phyloP scores from a whole-genome alignment of 495 filamentous ascomycete species.

The Aspergillus affinis region DNA sequence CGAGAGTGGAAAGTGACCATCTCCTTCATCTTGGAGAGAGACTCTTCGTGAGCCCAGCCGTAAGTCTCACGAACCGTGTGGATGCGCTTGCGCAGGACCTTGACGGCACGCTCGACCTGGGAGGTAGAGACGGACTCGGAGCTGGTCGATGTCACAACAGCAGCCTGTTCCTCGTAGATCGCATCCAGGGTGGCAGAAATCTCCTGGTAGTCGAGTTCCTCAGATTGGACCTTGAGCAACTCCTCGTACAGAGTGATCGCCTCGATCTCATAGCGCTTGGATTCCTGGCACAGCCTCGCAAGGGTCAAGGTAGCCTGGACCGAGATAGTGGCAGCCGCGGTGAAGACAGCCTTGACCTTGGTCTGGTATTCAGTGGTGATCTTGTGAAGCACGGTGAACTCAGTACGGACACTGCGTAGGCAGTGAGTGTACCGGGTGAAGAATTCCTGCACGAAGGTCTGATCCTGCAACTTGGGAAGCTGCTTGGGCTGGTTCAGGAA shows the following conservation, averaged over 20 bases:
- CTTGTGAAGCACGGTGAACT: slow-evolving; percentile 34
- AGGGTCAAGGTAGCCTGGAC: slow-evolving; percentile 38
- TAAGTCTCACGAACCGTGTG: slow-evolving; percentile 30
- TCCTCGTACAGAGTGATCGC: slow-evolving; percentile 40
- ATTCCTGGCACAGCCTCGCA: slow-evolving; percentile 40
- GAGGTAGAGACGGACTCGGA: slow-evolving; percentile 28
- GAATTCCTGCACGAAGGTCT: slow-evolving; percentile 31
- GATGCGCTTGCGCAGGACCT: slow-evolving; percentile 33
- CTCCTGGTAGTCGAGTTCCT: slow-evolving; percentile 29
- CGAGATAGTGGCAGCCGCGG: slow-evolving; percentile 36
- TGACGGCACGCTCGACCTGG: slow-evolving; percentile 32
- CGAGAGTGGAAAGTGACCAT: slow-evolving; percentile 36
- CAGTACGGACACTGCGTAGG: slow-evolving; percentile 33
- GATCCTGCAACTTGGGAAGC: slow-evolving; percentile 32
- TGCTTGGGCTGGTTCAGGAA: slow-evolving; percentile 32
- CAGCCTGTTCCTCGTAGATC: slow-evolving; percentile 40
- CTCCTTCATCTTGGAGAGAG: slow-evolving; percentile 35
- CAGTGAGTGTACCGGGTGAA: slow-evolving; percentile 39
- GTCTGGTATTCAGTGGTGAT: slow-evolving; percentile 33
- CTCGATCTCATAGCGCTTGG: slow-evolving; percentile 36
- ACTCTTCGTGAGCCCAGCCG: slow-evolving; percentile 44
- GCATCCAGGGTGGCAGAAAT: slow-evolving; percentile 37
- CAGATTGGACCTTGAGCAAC: slow-evolving; percentile 33
- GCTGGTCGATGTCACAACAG: slow-evolving; percentile 19
- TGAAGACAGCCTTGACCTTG: slow-evolving; percentile 34